phyloP scores from a whole-genome alignment of 129 eudicot species.

The Arctium lappa region DNA sequence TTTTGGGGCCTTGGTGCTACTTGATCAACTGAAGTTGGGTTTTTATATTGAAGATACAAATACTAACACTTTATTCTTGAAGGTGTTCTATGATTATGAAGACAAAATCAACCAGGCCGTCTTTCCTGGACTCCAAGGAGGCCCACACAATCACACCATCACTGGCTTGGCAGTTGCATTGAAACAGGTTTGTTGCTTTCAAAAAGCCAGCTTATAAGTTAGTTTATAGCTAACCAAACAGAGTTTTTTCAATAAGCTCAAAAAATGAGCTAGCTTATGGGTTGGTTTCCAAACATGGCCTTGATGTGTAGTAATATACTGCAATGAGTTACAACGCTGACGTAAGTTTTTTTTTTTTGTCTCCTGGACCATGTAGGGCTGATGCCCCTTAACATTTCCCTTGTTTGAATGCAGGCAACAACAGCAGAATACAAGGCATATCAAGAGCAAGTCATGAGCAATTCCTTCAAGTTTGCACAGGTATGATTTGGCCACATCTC shows the following conservation, averaged over 20 bases:
- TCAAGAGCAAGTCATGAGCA: slow-evolving; percentile 98
- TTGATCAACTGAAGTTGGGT: background rate
- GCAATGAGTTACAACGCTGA: background rate
- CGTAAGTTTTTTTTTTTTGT: background rate
- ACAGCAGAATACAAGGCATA: slow-evolving; percentile 96
- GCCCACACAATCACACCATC: slow-evolving; percentile 98
- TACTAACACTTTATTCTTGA: slow-evolving; percentile 10
- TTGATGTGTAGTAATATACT: too few species aligned
- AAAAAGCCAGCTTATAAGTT: background rate
- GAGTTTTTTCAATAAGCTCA: too few species aligned
- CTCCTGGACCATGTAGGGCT: too few species aligned
- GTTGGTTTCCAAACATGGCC: background rate
- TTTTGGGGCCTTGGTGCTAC: slow-evolving; percentile 7
- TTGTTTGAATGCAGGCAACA: slow-evolving; percentile 61
- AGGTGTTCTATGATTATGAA: slow-evolving; percentile 93
- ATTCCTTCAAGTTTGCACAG: slow-evolving; percentile 82
- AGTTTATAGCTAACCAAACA: too few species aligned
- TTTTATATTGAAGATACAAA: background rate
- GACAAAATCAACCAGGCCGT: slow-evolving; percentile 99
- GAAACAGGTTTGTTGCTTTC: slow-evolving; percentile 68
- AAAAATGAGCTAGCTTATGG: too few species aligned
- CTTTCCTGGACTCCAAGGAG: slow-evolving; percentile 99
- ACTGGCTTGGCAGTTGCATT: slow-evolving; percentile 97
- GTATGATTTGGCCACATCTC: slow-evolving; percentile 27
- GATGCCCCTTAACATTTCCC: background rate